These are phyloP conservation scores for Bolboschoenoplectus hybrid DNA, from an alignment of 202 grass and related monocot genomes.

Conservation along the genomic window DNA sequence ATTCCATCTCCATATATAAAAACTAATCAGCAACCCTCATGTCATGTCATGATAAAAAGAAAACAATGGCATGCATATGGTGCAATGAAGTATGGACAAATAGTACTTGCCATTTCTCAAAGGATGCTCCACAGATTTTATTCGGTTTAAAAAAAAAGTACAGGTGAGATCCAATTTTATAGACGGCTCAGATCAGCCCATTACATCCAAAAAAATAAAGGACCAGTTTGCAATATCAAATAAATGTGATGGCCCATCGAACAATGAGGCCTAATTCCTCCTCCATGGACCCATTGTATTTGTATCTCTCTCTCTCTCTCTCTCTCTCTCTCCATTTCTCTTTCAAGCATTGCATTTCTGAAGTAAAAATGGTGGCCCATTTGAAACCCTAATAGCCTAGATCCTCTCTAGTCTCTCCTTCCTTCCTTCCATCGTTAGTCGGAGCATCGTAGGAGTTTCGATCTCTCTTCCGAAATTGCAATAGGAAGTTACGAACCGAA, in stretches of 20 bases:
- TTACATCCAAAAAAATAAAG: neutral
- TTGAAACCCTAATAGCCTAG: conserved; percentile 15
- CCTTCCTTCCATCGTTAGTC: neutral
- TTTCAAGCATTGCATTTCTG: neutral
- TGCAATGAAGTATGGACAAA: neutral
- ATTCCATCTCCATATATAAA: no score
- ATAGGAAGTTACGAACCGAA: neutral
- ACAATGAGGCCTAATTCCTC: neutral
- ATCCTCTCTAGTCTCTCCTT: neutral
- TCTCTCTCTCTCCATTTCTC: neutral
- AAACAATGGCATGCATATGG: neutral
- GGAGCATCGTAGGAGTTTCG: neutral
- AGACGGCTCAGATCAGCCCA: neutral
- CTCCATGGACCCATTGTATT: neutral
- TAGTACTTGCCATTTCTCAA: no score
- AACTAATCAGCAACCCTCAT: no score
- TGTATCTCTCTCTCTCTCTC: no score
- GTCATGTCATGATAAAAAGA: neutral
- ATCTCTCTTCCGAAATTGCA: neutral
- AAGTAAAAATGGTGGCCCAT: neutral
- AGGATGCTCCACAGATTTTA: no score
- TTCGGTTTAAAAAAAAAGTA: no score
- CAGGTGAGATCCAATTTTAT: neutral
- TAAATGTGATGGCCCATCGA: neutral
- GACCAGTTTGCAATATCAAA: neutral